Conservation (phyloP, 1,284 basidiomycete genomes). For the Psilocybe mexicana region DNA sequence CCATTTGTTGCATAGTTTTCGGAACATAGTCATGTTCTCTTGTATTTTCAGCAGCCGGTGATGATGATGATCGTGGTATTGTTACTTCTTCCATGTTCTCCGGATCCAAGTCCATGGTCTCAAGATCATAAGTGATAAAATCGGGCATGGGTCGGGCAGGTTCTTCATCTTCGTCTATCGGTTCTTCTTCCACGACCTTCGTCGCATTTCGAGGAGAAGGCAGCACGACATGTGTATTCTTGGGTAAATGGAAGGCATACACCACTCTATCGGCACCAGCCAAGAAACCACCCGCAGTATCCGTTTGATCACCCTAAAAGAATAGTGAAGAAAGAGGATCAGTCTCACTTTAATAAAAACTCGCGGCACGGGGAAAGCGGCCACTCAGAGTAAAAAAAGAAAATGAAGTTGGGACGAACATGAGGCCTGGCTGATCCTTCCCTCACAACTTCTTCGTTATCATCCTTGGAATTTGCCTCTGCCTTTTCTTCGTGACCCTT, state of each 20-base stretch:
- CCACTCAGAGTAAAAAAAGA: background rate
- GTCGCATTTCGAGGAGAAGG: constrained; percentile 10
- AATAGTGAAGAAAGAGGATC: background rate
- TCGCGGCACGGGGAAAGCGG: background rate
- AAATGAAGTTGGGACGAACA: constrained; percentile 10
- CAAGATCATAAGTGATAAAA: constrained; percentile 31
- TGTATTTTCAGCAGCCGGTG: background rate
- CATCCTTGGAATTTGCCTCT: background rate
- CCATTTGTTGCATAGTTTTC: constrained; percentile 59
- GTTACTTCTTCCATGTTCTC: constrained; percentile 30
- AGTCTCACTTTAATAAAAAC: background rate
- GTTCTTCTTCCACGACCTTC: constrained; percentile 10
- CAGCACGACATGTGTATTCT: constrained; percentile 44
- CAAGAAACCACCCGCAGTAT: constrained; percentile 51
- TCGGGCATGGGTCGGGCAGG: constrained; percentile 9
- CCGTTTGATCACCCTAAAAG: constrained; percentile 17
- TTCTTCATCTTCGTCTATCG: constrained; percentile 12
- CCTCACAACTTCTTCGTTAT: constrained; percentile 21
- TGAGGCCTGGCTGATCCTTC: constrained; percentile 8
- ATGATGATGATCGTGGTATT: background rate
- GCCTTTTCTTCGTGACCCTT: constrained; percentile 17
- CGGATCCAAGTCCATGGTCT: constrained; percentile 32
- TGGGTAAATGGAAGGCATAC: constrained; percentile 67
- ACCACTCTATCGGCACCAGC: constrained; percentile 73
- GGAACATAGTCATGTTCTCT: constrained; percentile 11